Conservation (phyloP, 2,329 filamentous ascomycete species). For the Talaromyces verruculosus region DNA sequence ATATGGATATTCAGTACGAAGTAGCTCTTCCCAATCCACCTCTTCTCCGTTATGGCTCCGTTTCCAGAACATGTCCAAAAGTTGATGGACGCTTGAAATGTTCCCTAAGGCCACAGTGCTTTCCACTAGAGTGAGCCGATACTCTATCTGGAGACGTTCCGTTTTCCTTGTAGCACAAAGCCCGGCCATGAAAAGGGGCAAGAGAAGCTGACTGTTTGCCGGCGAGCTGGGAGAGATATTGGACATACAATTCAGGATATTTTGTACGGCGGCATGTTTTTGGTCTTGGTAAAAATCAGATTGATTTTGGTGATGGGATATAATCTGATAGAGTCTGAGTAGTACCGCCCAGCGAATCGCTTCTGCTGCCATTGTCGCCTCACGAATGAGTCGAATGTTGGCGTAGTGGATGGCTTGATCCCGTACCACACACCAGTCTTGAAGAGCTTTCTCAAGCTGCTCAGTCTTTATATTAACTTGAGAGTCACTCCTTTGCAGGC, state of each 20-base stretch:
- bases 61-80: neutral
- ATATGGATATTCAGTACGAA: neutral
- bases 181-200: neutral
- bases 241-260: neutral
- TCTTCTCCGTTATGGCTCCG: neutral
- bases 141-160: neutral
- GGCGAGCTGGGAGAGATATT: neutral
- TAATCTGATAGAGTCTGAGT: neutral
- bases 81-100: neutral
- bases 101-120: neutral
- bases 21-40: neutral
- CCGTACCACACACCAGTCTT: neutral
- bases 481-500: neutral
- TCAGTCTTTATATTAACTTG: neutral
- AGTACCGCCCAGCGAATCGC: neutral
- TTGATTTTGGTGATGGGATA: neutral
- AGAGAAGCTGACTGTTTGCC: neutral
- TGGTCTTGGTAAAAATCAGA: neutral
- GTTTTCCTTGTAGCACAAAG: neutral
- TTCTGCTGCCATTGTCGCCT: neutral
- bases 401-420: neutral
- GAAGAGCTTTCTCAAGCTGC: neutral
- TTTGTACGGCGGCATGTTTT: neutral
- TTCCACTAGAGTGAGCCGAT: conserved; percentile 1
- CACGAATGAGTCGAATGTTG: neutral